Conservation (phyloP, 805 yeast species). For the Metschnikowia lochheadii region DNA sequence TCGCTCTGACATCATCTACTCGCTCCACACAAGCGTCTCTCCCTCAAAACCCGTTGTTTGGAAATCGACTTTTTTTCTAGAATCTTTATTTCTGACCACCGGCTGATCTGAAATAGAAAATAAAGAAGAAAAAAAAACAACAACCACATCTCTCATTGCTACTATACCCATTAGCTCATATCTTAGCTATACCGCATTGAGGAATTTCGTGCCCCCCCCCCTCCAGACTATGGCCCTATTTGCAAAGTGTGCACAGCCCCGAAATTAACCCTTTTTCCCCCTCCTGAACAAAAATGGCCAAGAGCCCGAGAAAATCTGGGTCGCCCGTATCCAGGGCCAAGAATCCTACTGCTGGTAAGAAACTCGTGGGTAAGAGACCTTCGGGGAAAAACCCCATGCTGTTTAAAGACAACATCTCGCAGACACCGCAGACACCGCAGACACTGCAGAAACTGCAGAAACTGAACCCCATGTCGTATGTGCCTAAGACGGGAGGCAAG, state of each 20-base stretch:
- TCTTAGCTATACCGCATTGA: too few relatives aligned
- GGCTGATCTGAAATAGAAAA: too few relatives aligned
- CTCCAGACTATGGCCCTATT: too few relatives aligned
- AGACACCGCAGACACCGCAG: conserved; percentile 13
- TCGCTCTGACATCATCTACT: not conserved
- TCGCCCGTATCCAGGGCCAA: conserved; percentile 4
- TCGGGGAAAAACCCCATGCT: not conserved
- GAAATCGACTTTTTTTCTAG: too few relatives aligned
- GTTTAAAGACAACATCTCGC: conserved; percentile 1
- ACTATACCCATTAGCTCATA: too few relatives aligned
- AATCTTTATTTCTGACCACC: too few relatives aligned
- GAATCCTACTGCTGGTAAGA: not conserved
- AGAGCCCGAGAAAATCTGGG: conserved; percentile 27
- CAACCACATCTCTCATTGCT: too few relatives aligned
- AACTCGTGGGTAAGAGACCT: not conserved
- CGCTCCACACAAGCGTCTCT: not conserved
- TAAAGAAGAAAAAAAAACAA: too few relatives aligned
- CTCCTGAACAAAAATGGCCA: conserved; percentile 27
- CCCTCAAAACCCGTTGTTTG: too few relatives aligned
- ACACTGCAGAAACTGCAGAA: conserved; percentile 10
- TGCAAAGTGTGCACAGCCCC: not conserved
- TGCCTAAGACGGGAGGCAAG: conserved; percentile 29
- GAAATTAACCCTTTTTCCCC: not conserved
- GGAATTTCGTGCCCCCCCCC: too few relatives aligned
- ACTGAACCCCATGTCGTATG: conserved; percentile 13